These are phyloP conservation scores for Thuja plicata DNA, from an alignment of 83 land plant species.

Conservation along the genomic window DNA sequence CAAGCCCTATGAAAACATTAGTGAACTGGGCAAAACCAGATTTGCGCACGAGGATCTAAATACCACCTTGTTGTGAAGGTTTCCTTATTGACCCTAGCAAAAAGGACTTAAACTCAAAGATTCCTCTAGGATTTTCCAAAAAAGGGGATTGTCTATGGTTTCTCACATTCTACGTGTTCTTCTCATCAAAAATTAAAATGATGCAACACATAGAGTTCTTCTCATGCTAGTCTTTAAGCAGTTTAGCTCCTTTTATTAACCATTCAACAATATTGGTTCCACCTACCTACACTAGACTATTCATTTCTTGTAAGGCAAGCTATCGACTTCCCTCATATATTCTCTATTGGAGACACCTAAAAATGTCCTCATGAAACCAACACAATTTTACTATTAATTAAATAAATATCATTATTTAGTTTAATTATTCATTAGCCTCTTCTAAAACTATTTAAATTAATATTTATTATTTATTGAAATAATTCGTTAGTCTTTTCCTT, in stretches of 20 bases:
- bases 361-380: no score
- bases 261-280: constrained; percentile 89
- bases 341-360: no score
- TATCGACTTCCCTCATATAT: constrained; percentile 62
- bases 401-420: no score
- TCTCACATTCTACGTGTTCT: constrained; percentile 66
- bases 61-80: constrained; percentile 13
- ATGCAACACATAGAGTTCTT: constrained; percentile 80
- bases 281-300: constrained; percentile 64
- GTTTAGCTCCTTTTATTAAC: constrained; percentile 71
- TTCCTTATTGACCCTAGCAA: constrained; percentile 50
- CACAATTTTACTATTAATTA: no score
- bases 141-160: constrained; percentile 14
- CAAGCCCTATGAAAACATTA: no score
- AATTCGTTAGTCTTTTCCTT: no score
- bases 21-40: constrained; percentile 99
- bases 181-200: constrained; percentile 89
- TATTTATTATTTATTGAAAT: no score
- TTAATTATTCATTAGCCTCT: no score
- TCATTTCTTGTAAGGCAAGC: constrained; percentile 68
- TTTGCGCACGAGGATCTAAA: constrained; percentile 70
- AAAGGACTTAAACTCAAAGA: constrained; percentile 32
- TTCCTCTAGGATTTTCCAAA: background rate
- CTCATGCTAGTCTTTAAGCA: constrained; percentile 57
- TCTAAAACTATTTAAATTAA: no score